Evolutionary conservation across 2,329 filamentous ascomycete species (phyloP).

Genomic region (Lithohypha guttulata): DNA sequence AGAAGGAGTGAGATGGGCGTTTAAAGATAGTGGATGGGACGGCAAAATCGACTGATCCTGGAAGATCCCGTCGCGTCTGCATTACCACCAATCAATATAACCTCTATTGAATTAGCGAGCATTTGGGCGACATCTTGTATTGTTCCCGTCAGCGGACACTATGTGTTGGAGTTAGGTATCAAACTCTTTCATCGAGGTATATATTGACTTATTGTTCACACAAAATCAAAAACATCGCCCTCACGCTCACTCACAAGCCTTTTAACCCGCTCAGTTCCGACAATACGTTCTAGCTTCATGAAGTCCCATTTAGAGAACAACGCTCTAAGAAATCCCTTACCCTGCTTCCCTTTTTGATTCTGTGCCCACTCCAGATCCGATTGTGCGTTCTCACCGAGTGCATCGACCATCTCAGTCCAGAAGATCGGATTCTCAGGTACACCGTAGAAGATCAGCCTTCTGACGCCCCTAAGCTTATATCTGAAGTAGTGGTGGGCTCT

Average conservation of each 20-base stretch:
- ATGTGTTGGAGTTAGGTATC: too few species aligned
- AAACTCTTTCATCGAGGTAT: too few species aligned
- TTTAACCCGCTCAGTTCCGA: slow-evolving; percentile 67
- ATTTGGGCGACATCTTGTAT: too few species aligned
- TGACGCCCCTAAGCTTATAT: slow-evolving; percentile 72
- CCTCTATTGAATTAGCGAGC: too few species aligned
- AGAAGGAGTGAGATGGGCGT: slow-evolving; percentile 65
- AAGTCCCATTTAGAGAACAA: slow-evolving; percentile 85
- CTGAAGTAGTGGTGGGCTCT: slow-evolving; percentile 93
- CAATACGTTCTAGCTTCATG: slow-evolving; percentile 77
- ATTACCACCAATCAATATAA: too few species aligned
- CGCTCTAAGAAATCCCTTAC: slow-evolving; percentile 40
- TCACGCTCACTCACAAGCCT: slow-evolving; percentile 74
- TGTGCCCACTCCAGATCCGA: slow-evolving; percentile 47
- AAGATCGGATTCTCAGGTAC: slow-evolving; percentile 70
- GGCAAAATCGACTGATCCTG: slow-evolving; percentile 3
- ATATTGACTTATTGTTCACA: too few species aligned
- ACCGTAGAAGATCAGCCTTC: slow-evolving; percentile 77
- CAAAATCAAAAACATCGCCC: slow-evolving; percentile 88
- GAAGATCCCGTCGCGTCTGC: too few species aligned
- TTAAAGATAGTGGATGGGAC: slow-evolving; percentile 43
- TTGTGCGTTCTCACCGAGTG: slow-evolving; percentile 30
- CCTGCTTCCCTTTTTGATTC: slow-evolving; percentile 40
- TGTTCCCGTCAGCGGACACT: too few species aligned
- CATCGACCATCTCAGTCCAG: slow-evolving; percentile 34